Conservation (phyloP, 176 grass and related monocot genomes). For the Aechmea fasciata region DNA sequence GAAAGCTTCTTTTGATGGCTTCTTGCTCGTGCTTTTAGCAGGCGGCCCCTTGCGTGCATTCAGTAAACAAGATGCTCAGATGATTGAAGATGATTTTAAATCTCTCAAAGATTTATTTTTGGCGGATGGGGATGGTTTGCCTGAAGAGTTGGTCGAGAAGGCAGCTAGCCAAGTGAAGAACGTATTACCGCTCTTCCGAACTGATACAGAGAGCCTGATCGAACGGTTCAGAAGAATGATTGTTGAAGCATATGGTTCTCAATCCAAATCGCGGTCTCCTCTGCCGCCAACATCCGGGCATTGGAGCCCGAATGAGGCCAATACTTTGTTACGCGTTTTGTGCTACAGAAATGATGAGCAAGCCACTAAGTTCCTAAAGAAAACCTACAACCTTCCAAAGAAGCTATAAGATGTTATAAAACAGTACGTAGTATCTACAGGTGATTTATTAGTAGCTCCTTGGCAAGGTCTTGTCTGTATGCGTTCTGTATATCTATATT, state of each 20-base stretch:
- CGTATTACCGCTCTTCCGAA: conserved; percentile 60
- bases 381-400: conserved; percentile 90
- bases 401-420: conserved; percentile 36
- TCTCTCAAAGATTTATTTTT: conserved; percentile 69
- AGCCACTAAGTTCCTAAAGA: conserved; percentile 90
- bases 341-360: conserved; percentile 80
- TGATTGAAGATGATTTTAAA: conserved; percentile 79
- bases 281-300: conserved; percentile 70
- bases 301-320: conserved; percentile 78
- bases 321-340: conserved; percentile 79
- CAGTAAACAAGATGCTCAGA: conserved; percentile 48
- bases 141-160: conserved; percentile 86
- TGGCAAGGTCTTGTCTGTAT: background rate
- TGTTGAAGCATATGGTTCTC: conserved; percentile 34
- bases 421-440: background rate
- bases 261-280: conserved; percentile 43
- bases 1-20: conserved; percentile 89
- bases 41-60: conserved; percentile 80
- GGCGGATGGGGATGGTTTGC: conserved; percentile 88
- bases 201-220: conserved; percentile 66
- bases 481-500: background rate
- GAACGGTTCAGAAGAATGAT: conserved; percentile 68
- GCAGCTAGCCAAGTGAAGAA: conserved; percentile 82
- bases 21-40: conserved; percentile 83
- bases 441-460: background rate